phyloP scores from a whole-genome alignment of 306 rosid genomes.

The Hippophae rhamnoides region DNA sequence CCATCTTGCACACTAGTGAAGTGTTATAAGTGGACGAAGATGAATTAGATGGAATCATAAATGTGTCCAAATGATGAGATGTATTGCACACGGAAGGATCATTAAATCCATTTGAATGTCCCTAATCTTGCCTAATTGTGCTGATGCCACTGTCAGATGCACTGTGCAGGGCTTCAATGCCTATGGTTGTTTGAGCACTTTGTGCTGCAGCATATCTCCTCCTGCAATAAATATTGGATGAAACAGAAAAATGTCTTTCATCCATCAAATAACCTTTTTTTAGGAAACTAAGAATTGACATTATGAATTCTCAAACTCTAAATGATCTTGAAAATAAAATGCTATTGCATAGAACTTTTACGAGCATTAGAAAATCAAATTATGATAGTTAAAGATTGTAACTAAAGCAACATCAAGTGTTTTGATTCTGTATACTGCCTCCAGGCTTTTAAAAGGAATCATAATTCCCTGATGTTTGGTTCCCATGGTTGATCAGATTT shows the following conservation, averaged over 20 bases:
- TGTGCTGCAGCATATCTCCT: constrained; percentile 67
- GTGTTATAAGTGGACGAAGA: constrained; percentile 59
- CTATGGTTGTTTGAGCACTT: constrained; percentile 42
- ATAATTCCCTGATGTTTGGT: too few species aligned
- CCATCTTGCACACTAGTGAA: constrained; percentile 45
- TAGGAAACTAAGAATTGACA: too few species aligned
- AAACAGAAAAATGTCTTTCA: too few species aligned
- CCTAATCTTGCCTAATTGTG: constrained; percentile 33
- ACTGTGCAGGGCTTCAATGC: constrained; percentile 40
- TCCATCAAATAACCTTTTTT: too few species aligned
- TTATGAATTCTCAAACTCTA: too few species aligned
- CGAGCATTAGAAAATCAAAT: background rate
- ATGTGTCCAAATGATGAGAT: constrained; percentile 49
- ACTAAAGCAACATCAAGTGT: too few species aligned
- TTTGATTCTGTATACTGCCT: too few species aligned
- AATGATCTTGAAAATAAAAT: too few species aligned
- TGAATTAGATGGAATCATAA: constrained; percentile 70
- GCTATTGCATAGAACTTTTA: background rate
- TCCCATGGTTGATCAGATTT: too few species aligned
- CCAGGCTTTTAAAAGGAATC: too few species aligned
- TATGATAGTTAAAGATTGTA: too few species aligned
- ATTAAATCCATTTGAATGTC: constrained; percentile 40
- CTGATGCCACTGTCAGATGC: constrained; percentile 33
- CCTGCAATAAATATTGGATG: constrained; percentile 28
- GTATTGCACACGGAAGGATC: constrained; percentile 40